These are phyloP conservation scores for Schwanniomyces polymorphus DNA, from an alignment of 805 yeast species.

Conservation along the genomic window DNA sequence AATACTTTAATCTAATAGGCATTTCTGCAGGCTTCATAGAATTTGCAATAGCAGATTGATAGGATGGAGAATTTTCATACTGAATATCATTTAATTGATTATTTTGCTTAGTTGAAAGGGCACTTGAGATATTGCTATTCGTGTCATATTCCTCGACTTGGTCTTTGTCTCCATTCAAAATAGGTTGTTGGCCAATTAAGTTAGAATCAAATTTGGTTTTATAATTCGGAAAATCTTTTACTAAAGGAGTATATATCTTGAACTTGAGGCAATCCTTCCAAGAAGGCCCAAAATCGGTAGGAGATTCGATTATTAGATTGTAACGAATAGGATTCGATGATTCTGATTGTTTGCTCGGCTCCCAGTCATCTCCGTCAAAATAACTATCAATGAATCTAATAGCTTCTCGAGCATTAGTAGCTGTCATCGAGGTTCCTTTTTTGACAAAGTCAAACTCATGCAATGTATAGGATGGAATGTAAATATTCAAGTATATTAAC, in stretches of 20 bases:
- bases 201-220: constrained; percentile 35
- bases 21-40: constrained; percentile 38
- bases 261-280: constrained; percentile 52
- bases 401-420: constrained; percentile 67
- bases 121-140: neutral
- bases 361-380: constrained; percentile 19
- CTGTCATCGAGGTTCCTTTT: constrained; percentile 53
- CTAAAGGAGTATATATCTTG: constrained; percentile 45
- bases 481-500: constrained; percentile 31
- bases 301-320: constrained; percentile 35
- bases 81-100: constrained; percentile 22
- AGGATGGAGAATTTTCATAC: constrained; percentile 26
- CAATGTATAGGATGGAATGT: constrained; percentile 57
- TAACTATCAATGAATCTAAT: constrained; percentile 57
- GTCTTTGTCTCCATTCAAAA: neutral
- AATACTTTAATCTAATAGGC: constrained; percentile 53
- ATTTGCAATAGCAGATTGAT: constrained; percentile 21
- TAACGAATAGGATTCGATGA: constrained; percentile 4
- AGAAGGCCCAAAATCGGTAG: constrained; percentile 46
- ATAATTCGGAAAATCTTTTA: constrained; percentile 51
- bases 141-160: neutral
- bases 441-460: constrained; percentile 60
- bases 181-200: constrained; percentile 17
- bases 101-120: constrained; percentile 3
- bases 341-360: constrained; percentile 5